Evolutionary conservation across 2,329 filamentous ascomycete species (phyloP), one percentile per base, ranked within the genome.

Genomic region (Botrytis galanthina): DNA sequence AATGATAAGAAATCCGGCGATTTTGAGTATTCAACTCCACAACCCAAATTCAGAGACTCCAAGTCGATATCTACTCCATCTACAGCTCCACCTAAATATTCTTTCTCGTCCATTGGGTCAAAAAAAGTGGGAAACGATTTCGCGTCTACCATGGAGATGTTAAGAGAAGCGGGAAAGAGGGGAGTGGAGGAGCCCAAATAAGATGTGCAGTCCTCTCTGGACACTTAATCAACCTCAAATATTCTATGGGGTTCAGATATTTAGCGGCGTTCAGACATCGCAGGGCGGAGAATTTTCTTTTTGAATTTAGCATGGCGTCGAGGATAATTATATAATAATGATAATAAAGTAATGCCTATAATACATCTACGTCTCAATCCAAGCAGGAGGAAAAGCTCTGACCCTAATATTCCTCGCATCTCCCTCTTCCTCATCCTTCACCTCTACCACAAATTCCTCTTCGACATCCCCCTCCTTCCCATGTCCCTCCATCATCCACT

Each of bases 321-420:
- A 14, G 20, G 32, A 51, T 64, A 64, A 51, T 39, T 32, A 63
- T 37, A 37, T n/a, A 63, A 32, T 64, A 26, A 64, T 57, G 26
- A 42, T 54, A 29, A 71, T 42, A 26, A 46, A 46, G 39, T 32
- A 60, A 46, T 59, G 32, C 20, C 20, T 42, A 35, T 46, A 10
- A 37, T 37, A 46, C 68, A 63, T 37, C 29, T 62, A 70, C 44
- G 42, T 70, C 37, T 77, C 73, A 75, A 80, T 79, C 95, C 95
- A 98, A 59, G 89, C 85, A 0, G 95, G 94, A 78, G 98, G 90
- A 82, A 97, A 92, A 0, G 95, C 93, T 84, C 92, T 94, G 51
- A 94, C 79, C 77, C 86, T 88, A 26, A 89, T 84, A 62, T 85
- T 85, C 62, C 83, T 81, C 16, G 80, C 78, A 48, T 79, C 79